These are phyloP conservation scores for Cajanus cajan DNA, from an alignment of 306 rosid species.

Conservation along the genomic window DNA sequence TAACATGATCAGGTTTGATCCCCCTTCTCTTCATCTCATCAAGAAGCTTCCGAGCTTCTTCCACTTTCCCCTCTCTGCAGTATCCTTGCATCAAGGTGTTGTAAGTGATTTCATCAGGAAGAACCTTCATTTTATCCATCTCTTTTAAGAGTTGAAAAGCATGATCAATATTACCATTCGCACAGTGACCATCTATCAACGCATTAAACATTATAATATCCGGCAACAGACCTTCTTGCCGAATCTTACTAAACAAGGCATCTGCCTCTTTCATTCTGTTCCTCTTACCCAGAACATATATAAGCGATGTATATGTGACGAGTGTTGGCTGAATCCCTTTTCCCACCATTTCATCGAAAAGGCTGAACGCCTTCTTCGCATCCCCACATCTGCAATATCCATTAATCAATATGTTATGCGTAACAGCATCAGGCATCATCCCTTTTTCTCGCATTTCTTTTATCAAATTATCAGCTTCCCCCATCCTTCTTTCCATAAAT, in stretches of 20 bases:
- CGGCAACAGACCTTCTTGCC: conserved; percentile 52
- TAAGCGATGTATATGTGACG: conserved; percentile 77
- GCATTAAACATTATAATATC: conserved; percentile 79
- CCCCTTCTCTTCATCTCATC: conserved; percentile 80
- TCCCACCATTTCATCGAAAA: conserved; percentile 61
- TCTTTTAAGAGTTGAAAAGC: conserved; percentile 67
- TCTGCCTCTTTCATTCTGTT: conserved; percentile 75
- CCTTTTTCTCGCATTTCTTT: conserved; percentile 68
- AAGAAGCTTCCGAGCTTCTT: conserved; percentile 77
- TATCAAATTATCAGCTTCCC: conserved; percentile 57
- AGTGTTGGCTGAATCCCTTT: conserved; percentile 57
- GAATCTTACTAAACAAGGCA: conserved; percentile 56
- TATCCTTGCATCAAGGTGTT: conserved; percentile 89
- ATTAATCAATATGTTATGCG: conserved; percentile 75
- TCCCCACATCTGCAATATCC: conserved; percentile 75
- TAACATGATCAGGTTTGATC: conserved; percentile 77
- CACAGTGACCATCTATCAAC: conserved; percentile 79
- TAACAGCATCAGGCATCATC: conserved; percentile 61
- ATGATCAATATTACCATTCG: conserved; percentile 51
- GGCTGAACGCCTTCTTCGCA: conserved; percentile 61
- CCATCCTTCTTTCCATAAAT: conserved; percentile 61
- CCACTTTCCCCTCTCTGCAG: conserved; percentile 79
- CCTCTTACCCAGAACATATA: conserved; percentile 60
- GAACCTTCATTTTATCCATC: conserved; percentile 67
- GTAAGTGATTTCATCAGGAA: conserved; percentile 77